Conservation (phyloP, 169 alveolate species). For the Plasmodium malariae region DNA sequence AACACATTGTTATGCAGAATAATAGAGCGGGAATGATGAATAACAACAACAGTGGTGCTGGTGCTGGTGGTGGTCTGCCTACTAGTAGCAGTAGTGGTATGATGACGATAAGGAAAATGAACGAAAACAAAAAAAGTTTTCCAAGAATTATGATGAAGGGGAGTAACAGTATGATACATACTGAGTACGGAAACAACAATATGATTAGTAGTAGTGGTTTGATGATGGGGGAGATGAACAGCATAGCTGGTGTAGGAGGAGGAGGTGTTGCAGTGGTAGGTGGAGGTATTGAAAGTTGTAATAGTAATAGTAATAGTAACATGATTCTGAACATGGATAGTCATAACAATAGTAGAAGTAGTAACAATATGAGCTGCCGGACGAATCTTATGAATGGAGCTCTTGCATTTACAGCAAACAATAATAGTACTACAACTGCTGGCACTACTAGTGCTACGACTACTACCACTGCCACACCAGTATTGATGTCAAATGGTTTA, state of each 20-base stretch:
- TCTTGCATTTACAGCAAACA: neutral
- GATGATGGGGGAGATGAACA: too few relatives aligned
- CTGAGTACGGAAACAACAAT: neutral
- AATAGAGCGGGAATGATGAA: neutral
- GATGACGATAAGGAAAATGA: neutral
- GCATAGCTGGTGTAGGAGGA: too few relatives aligned
- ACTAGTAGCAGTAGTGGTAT: neutral
- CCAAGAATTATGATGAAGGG: neutral
- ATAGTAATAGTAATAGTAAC: neutral
- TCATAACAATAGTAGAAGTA: neutral
- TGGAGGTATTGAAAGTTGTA: neutral
- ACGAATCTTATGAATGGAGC: neutral
- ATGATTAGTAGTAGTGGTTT: neutral
- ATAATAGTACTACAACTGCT: too few relatives aligned
- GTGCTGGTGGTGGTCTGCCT: neutral
- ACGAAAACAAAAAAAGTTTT: neutral
- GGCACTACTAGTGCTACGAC: too few relatives aligned
- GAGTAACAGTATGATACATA: neutral
- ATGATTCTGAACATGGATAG: neutral
- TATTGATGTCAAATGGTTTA: slow-evolving; percentile 19
- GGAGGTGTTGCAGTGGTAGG: neutral
- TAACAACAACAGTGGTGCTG: neutral
- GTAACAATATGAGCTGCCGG: neutral
- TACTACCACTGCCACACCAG: slow-evolving; percentile 7
- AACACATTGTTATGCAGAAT: slow-evolving; percentile 31